Evolutionary conservation across 768 basidiomycete species (phyloP).

Genomic region (Gloeostereum incarnatum): DNA sequence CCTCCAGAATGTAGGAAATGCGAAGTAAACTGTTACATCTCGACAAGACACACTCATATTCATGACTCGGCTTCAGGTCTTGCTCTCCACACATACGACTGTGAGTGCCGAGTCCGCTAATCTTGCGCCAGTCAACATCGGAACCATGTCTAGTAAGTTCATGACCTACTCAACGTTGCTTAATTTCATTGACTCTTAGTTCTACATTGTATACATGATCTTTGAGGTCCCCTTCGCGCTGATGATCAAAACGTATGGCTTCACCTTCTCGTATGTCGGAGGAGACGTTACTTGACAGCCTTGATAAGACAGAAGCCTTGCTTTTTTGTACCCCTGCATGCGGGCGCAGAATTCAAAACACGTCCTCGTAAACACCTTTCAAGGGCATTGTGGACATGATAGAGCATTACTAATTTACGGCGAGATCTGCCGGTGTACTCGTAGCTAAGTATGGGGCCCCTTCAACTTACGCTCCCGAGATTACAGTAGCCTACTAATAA

Average conservation of each 20-base stretch:
- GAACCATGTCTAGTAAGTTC: constrained; percentile 4
- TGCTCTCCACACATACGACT: constrained; percentile 4
- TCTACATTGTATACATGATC: constrained; percentile 3
- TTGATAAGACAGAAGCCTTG: too few relatives aligned
- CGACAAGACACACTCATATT: background rate
- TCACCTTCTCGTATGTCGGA: constrained; percentile 5
- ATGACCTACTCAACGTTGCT: background rate
- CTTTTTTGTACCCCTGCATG: too few relatives aligned
- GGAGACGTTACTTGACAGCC: too few relatives aligned
- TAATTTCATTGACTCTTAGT: constrained; percentile 1
- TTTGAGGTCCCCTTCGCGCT: constrained; percentile 4
- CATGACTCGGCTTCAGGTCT: background rate
- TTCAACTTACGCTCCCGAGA: too few relatives aligned
- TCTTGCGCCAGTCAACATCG: constrained; percentile 3
- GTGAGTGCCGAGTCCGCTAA: background rate
- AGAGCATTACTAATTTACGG: too few relatives aligned
- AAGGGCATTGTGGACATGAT: too few relatives aligned
- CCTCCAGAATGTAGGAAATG: constrained; percentile 28
- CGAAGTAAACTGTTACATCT: constrained; percentile 19
- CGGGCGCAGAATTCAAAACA: too few relatives aligned
- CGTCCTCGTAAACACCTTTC: too few relatives aligned
- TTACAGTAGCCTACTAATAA: too few relatives aligned
- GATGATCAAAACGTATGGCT: constrained; percentile 4
- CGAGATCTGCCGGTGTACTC: too few relatives aligned
- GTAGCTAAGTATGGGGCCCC: too few relatives aligned